Percentiles rank a stretch among this genome's conserved stretches.
Conservation (phyloP, 1,284 basidiomycete species). For the Rhodofomes roseus region DNA sequence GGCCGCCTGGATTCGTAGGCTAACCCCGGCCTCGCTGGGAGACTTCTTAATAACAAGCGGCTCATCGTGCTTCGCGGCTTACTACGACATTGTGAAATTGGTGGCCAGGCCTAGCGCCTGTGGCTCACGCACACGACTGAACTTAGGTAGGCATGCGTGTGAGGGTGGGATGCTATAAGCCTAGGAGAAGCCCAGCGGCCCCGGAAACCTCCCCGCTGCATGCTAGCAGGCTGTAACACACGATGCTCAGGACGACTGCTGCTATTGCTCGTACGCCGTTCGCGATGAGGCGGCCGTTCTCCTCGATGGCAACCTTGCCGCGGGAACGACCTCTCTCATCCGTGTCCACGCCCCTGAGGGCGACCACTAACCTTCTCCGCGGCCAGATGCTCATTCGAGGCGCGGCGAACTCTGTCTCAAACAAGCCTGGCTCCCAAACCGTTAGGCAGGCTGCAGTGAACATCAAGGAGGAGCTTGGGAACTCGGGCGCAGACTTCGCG, state of each 20-base stretch:
- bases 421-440: conserved; percentile 67
- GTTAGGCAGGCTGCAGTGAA: conserved; percentile 68
- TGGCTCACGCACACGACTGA: neutral
- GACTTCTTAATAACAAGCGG: neutral
- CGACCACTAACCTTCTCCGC: neutral
- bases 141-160: neutral
- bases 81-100: neutral
- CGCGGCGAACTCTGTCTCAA: conserved; percentile 61
- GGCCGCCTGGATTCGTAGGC: neutral
- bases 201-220: neutral
- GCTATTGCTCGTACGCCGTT: conserved; percentile 16
- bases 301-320: neutral
- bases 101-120: neutral
- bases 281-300: conserved; percentile 12
- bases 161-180: neutral
- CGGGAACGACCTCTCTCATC: neutral
- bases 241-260: conserved; percentile 14
- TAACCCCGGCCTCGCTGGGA: neutral
- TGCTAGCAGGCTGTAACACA: neutral
- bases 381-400: conserved; percentile 18
- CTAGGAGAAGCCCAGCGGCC: neutral
- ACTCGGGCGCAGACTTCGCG: conserved; percentile 68
- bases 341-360: neutral
- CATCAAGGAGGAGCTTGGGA: conserved; percentile 72
- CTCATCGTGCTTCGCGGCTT: neutral